Percentiles rank a stretch among this genome's conserved stretches.
phyloP scores from a whole-genome alignment of 805 yeast species.

The Kodamaea laetipori region DNA sequence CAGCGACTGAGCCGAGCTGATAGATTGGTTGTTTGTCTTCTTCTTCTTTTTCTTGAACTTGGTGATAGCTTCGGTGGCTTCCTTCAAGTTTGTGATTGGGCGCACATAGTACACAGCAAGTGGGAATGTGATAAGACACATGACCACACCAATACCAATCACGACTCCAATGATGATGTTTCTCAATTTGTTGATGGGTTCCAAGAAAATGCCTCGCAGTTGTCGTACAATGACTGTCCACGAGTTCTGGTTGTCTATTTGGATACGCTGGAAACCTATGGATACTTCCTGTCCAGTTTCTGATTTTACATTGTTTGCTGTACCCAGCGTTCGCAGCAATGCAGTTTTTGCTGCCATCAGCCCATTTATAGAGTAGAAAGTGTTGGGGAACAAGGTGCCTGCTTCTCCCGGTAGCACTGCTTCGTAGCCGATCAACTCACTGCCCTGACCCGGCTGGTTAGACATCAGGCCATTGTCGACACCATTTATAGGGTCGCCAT shows the following conservation, averaged over 20 bases:
- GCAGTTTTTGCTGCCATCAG: conserved; percentile 34
- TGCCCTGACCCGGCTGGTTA: conserved; percentile 9
- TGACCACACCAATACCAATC: conserved; percentile 72
- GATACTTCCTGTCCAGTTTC: conserved; percentile 30
- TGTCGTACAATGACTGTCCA: conserved; percentile 84
- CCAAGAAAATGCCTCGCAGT: conserved; percentile 54
- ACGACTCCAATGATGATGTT: conserved; percentile 77
- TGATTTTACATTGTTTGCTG: conserved; percentile 29
- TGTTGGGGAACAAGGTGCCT: conserved; percentile 22
- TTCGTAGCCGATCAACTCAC: conserved; percentile 46
- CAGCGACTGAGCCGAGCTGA: not conserved
- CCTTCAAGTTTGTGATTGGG: conserved; percentile 77
- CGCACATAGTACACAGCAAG: conserved; percentile 81
- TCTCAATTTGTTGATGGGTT: conserved; percentile 61
- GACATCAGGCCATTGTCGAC: conserved; percentile 3
- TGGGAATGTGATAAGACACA: conserved; percentile 77
- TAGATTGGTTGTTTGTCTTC: conserved; percentile 12
- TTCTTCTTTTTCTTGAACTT: conserved; percentile 37
- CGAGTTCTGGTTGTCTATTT: conserved; percentile 32
- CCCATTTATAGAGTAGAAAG: conserved; percentile 27
- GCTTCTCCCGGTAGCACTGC: conserved; percentile 31
- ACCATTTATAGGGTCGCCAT: conserved; percentile 16
- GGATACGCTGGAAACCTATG: conserved; percentile 36
- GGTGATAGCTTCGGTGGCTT: conserved; percentile 76
- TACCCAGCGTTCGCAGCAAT: conserved; percentile 28